Percentiles rank a stretch among this genome's conserved stretches.
These are phyloP conservation scores for Talaromyces atroroseus DNA, from an alignment of 2,329 filamentous ascomycete species.

Conservation along the genomic window DNA sequence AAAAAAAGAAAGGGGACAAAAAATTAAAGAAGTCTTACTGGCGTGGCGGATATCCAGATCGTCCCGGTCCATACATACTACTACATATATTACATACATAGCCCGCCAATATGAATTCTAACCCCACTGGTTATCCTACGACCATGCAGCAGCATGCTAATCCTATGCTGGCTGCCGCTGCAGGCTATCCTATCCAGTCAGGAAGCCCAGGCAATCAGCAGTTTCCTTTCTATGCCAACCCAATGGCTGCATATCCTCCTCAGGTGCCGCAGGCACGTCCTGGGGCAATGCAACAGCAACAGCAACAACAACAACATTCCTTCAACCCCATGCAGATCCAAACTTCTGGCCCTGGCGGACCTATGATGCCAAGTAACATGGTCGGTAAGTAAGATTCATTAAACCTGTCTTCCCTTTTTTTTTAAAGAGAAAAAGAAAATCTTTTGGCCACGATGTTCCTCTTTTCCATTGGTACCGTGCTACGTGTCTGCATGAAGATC, in stretches of 20 bases:
- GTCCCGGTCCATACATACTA: too few species aligned
- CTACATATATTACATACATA: neutral
- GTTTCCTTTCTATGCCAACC: slow-evolving; percentile 32
- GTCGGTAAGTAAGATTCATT: slow-evolving; percentile 15
- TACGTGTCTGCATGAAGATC: neutral
- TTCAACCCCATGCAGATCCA: slow-evolving; percentile 32
- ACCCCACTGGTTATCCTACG: slow-evolving; percentile 23
- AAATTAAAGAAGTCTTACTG: too few species aligned
- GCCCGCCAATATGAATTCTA: slow-evolving; percentile 25
- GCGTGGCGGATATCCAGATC: too few species aligned
- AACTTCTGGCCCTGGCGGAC: slow-evolving; percentile 29
- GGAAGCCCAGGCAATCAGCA: slow-evolving; percentile 19
- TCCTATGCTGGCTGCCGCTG: slow-evolving; percentile 15
- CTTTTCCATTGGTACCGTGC: neutral
- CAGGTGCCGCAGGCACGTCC: slow-evolving; percentile 17
- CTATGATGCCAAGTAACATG: slow-evolving; percentile 34
- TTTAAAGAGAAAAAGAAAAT: too few species aligned
- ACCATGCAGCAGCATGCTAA: slow-evolving; percentile 18
- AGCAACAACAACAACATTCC: slow-evolving; percentile 20
- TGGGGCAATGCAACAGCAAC: slow-evolving; percentile 8
- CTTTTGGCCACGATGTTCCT: neutral
- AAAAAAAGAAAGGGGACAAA: too few species aligned
- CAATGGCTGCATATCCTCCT: slow-evolving; percentile 15
- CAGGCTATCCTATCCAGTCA: slow-evolving; percentile 33
- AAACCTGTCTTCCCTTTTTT: too few species aligned